Evolutionary conservation across 257 asterid genomes (phyloP), one percentile per base, ranked within the genome.

Genomic region (Solanum verrucosum): DNA sequence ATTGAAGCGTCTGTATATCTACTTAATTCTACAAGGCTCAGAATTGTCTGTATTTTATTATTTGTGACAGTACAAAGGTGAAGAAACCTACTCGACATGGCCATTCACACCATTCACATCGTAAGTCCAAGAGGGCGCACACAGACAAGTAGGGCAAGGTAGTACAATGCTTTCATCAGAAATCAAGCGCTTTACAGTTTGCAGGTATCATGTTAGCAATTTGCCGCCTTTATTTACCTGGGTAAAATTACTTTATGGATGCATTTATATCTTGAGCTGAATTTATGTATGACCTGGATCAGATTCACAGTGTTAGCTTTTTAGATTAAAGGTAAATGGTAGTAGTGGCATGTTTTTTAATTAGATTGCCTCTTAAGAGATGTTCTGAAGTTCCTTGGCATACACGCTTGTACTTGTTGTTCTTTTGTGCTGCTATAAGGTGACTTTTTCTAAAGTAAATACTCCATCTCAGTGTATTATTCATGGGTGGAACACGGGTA

Each of bases 41-140:
- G 33, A 13, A 29, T 21, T 72, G 34, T 33, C 75, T 84, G 12
- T 34, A 15, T 84, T 72, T 14, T 15, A 44, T 86, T 60, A 27
- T 63, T 14, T 88, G 35, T 86, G 88, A 92, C 95, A 94, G 98
- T 70, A 91, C 83, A 88, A 93, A 92, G 86, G 86, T 67, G 15
- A 91, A 71, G 87, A 91, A 46, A 34, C 89, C 92, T 25, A 88
- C 27, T 12, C 90, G 86, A 89, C 87, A 67, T 88, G 91, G 93
- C 73, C 90, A 83, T 56, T 44, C 93, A 12, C 88, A 85, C 90
- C 90, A 87, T 59, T 89, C 92, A 4, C 95, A 93, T 86, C 91
- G 93, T 72, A 90, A 90, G 89, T 90, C 88, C 31, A 91, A 91
- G 89, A 91, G 93, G 59, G 91, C 87, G 56, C 90, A 92, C 81